Percentiles rank a stretch among this genome's conserved stretches.
Conservation (phyloP, 306 rosid genomes). For the Cercis canadensis region DNA sequence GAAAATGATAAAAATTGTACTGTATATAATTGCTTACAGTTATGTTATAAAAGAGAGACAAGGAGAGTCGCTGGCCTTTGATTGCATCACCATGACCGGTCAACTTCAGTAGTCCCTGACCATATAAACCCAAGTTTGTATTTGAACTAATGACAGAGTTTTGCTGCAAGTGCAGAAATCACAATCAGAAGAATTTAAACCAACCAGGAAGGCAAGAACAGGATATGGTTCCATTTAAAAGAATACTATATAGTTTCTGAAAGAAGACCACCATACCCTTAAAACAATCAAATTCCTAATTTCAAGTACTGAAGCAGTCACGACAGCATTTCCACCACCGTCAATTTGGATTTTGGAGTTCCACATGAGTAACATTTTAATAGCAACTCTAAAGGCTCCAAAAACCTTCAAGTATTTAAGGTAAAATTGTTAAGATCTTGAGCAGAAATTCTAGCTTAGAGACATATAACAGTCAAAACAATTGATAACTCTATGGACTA, state of each 20-base stretch:
- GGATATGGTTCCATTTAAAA: conserved; percentile 25
- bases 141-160: conserved; percentile 85
- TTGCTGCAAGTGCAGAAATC: conserved; percentile 70
- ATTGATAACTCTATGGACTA: conserved; percentile 22
- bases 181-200: conserved; percentile 38
- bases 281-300: conserved; percentile 93
- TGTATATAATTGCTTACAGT: conserved; percentile 69
- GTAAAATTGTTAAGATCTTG: conserved; percentile 29
- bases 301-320: conserved; percentile 92
- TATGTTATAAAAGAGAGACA: conserved; percentile 97
- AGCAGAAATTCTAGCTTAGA: conserved; percentile 20
- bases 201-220: conserved; percentile 23
- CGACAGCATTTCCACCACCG: conserved; percentile 78
- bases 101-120: conserved; percentile 91
- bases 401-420: conserved; percentile 72
- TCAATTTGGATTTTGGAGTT: conserved; percentile 83
- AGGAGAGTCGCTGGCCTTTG: conserved; percentile 89
- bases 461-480: conserved; percentile 35
- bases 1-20: conserved; percentile 18
- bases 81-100: conserved; percentile 93
- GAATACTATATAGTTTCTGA: conserved; percentile 27
- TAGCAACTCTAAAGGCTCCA: conserved; percentile 96
- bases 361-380: conserved; percentile 98
- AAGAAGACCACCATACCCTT: conserved; percentile 64
- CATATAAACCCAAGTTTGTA: conserved; percentile 91